Conservation (phyloP, 2,329 filamentous ascomycete species). For the Scopulariopsis brevicaulis region DNA sequence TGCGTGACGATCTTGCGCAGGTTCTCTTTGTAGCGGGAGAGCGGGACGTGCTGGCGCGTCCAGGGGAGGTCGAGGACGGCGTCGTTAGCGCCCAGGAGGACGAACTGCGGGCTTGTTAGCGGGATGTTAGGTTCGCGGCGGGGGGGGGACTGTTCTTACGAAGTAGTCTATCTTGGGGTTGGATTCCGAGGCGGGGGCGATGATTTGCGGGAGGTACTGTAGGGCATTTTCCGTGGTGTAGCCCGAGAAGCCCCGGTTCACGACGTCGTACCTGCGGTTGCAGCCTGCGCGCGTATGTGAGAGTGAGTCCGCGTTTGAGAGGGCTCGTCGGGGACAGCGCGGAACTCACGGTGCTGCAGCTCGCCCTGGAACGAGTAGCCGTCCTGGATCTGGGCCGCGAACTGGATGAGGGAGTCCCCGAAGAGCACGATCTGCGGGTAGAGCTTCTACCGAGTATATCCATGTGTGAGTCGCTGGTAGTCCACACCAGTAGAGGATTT, state of each 20-base stretch:
- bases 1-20: constrained; percentile 62
- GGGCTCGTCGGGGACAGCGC: neutral
- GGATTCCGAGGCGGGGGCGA: constrained; percentile 50
- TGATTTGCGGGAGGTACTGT: constrained; percentile 54
- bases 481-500: neutral
- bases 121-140: neutral
- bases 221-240: constrained; percentile 74
- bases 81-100: constrained; percentile 89
- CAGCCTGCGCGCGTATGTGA: constrained; percentile 40
- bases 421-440: constrained; percentile 74
- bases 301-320: neutral
- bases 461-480: neutral
- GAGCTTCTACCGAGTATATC: constrained; percentile 22
- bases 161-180: constrained; percentile 55
- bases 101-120: constrained; percentile 34
- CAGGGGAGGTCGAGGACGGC: constrained; percentile 53
- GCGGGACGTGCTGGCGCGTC: constrained; percentile 63
- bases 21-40: constrained; percentile 61
- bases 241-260: constrained; percentile 81
- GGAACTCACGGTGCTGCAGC: constrained; percentile 52
- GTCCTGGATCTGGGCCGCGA: constrained; percentile 43
- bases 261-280: constrained; percentile 66
- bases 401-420: constrained; percentile 80
- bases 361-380: constrained; percentile 68
- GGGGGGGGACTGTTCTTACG: constrained; percentile 27